Base-by-base conservation (phyloP, 202 grass and related monocot species). In the Carex sylvatica region DNA sequence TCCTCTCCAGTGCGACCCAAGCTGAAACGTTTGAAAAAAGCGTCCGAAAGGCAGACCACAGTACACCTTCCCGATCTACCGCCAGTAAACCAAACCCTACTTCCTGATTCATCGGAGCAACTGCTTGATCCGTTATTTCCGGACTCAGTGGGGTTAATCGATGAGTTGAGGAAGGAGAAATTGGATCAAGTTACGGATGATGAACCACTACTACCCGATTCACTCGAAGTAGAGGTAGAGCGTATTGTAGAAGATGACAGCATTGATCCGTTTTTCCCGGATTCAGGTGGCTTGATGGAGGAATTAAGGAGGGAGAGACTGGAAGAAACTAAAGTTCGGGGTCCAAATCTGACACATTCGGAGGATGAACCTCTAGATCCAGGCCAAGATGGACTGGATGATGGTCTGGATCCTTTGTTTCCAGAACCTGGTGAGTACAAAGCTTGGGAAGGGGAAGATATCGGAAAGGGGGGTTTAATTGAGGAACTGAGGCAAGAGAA, bases 401-500 rank as follows among this genome's bases (percentile, higher is more conserved):
- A 82, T 52, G 63, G 80, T 6, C 23, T 82, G 13, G 80, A 82
- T 54, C 80, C 80, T n/a, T 80, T 88, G 76, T 81, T 88, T 81
- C 66, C 82, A 5, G 26, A 84, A 44, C 58, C 19, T 22, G 82
- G 51, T 11, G 64, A 40, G 55, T 80, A 67, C 46, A 80, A 80
- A 60, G 44, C 59, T 44, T 67, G 56, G 78, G 83, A 83, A 0
- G 83, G 79, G 59, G 82, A 91, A 68, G 87, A 88, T 13, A 63
- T 83, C 59, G 84, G 82, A 18, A 80, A 65, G 19, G 83, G 87
- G 0, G 90, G 88, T 16, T 84, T 91, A 40, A 87, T 94, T 49
- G 92, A 89, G 78, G 90, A 90, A 71, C 78, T 91, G 55, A 85
- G 85, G 80, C 81, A 85, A 82, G 92, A 88, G 80, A 91, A 14